Evolutionary conservation across 1,139 yeast species (phyloP), one percentile per base, ranked within the genome.

Genomic region (Torulaspora globosa): DNA sequence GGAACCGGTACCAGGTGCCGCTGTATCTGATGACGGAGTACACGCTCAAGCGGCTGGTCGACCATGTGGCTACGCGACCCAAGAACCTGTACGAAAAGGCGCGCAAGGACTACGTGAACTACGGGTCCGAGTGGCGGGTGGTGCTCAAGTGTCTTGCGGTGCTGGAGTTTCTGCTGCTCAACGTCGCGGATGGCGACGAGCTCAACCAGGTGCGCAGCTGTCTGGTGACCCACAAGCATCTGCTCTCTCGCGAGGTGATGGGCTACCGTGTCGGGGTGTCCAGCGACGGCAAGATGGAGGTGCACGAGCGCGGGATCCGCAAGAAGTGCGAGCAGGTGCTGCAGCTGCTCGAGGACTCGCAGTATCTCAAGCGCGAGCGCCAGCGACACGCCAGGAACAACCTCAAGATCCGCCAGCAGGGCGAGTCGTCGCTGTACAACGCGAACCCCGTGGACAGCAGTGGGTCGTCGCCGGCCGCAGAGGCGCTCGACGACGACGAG

Each of bases 41-140:
- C 43, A 59, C 62, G 10, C 42, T 61, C 49, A 63, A 64, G 41
- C 50, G 68, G 41, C 45, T 65, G 42, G 59, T 63, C 18, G 69
- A 65, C 50, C 69, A 65, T 38, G 59, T 65, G 44, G 67, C 68
- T 4, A 51, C 55, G 12, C 56, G 62, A 48, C 67, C 69, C 8
- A 65, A 60, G 43, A 60, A 60, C 38, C 43, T 66, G n/a, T 68
- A 67, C 49, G 64, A 64, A 44, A 63, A 59, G 54, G 70, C 70
- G 4, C 54, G 69, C 41, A 66, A 67, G 44, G 68, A 67, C 37
- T 68, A 66, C 43, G 66, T 68, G 21, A 68, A 68, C 48, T 62
- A 63, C 38, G 72, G 72, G 6, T 49, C 57, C 10, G 72, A 68
- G 48, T 68, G 71, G 70, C 54, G 71, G 31, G 70, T 67, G 7